phyloP scores from a whole-genome alignment of 805 yeast genomes.

The Limtongozyma cylindracea region DNA sequence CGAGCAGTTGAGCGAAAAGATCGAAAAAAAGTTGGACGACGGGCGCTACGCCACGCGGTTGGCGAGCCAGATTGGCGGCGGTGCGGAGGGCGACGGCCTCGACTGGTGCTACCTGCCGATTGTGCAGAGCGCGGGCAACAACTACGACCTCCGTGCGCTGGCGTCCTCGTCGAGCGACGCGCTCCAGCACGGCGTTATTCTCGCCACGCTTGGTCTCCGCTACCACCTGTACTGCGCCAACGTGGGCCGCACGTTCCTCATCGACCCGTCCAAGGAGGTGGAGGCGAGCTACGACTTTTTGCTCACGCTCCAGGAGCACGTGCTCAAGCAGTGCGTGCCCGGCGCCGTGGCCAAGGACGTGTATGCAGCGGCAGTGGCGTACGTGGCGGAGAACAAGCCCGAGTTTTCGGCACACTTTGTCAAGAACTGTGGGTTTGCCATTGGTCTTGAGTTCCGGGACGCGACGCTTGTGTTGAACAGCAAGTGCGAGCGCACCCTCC shows the following conservation, averaged over 20 bases:
- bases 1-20: conserved; percentile 40
- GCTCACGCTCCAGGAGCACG: conserved; percentile 38
- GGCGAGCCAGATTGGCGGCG: conserved; percentile 17
- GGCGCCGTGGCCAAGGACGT: conserved; percentile 47
- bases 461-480: conserved; percentile 45
- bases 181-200: conserved; percentile 48
- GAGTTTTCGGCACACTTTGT: conserved; percentile 39
- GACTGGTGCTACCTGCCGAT: conserved; percentile 94
- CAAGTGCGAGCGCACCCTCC: conserved; percentile 41
- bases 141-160: conserved; percentile 62
- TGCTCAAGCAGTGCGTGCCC: conserved; percentile 32
- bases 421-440: conserved; percentile 67
- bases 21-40: conserved; percentile 57
- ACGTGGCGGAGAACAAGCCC: conserved; percentile 31
- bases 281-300: conserved; percentile 61
- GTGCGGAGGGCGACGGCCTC: conserved; percentile 42
- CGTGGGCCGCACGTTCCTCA: conserved; percentile 66
- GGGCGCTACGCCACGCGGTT: conserved; percentile 40
- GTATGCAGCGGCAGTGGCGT: conserved; percentile 35
- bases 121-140: conserved; percentile 70
- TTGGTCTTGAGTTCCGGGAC: conserved; percentile 80
- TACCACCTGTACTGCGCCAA: conserved; percentile 79
- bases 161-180: conserved; percentile 49
- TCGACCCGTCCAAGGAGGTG: conserved; percentile 67
- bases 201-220: conserved; percentile 66